Conservation (phyloP, 768 basidiomycete genomes). For the Leccinellum luteum region DNA sequence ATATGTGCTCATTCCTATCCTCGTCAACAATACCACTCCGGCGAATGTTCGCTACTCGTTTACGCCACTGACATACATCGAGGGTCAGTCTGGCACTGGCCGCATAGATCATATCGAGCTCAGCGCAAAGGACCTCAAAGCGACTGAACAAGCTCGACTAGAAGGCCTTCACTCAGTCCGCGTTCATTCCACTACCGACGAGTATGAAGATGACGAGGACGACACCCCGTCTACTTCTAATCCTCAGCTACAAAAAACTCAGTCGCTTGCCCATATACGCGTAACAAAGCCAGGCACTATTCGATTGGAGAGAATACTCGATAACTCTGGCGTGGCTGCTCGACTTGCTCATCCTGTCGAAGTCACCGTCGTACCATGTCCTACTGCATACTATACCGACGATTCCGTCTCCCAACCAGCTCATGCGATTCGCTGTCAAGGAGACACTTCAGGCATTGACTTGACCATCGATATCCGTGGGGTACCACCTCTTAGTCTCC, state of each 20-base stretch:
- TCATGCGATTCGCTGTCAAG: constrained; percentile 62
- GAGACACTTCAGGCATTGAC: constrained; percentile 55
- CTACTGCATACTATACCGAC: constrained; percentile 61
- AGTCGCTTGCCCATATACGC: constrained; percentile 70
- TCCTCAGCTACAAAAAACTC: constrained; percentile 65
- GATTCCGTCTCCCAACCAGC: constrained; percentile 34
- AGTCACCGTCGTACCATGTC: constrained; percentile 79
- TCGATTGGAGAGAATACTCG: constrained; percentile 70
- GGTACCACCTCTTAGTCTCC: constrained; percentile 72
- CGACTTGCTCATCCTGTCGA: constrained; percentile 63
- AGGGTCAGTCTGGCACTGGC: constrained; percentile 36
- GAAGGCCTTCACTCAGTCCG: constrained; percentile 49
- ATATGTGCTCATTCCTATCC: constrained; percentile 71
- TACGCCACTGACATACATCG: constrained; percentile 56
- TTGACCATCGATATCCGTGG: constrained; percentile 66
- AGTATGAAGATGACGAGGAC: constrained; percentile 62
- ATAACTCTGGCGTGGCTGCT: constrained; percentile 68
- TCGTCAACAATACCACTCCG: constrained; percentile 89
- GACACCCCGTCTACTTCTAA: constrained; percentile 31
- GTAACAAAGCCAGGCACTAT: constrained; percentile 72
- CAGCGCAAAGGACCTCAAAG: constrained; percentile 60
- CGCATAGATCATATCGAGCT: constrained; percentile 57
- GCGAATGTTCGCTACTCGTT: constrained; percentile 70
- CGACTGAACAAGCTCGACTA: constrained; percentile 58
- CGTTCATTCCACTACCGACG: constrained; percentile 51